Percentiles rank a stretch among this genome's conserved stretches.
These are phyloP conservation scores for Pleurotus tuoliensis DNA, from an alignment of 768 basidiomycete species.

Conservation along the genomic window DNA sequence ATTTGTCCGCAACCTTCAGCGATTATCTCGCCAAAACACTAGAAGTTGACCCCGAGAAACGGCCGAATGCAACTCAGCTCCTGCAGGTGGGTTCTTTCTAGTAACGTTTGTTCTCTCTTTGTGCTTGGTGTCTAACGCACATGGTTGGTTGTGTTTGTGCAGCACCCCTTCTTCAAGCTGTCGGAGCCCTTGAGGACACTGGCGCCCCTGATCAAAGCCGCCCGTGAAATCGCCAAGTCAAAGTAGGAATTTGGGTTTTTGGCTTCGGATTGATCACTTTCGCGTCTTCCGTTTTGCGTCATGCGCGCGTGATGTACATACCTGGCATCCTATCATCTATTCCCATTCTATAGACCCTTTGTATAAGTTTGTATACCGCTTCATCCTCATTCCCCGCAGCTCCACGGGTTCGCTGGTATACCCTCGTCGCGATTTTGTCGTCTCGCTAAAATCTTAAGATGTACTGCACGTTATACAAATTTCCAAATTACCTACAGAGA, in stretches of 20 bases:
- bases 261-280: no score
- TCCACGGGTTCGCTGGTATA: constrained; percentile 7
- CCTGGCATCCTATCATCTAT: not conserved
- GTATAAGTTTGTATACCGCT: no score
- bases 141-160: constrained; percentile 8
- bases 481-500: not conserved
- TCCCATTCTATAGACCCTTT: constrained; percentile 5
- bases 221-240: constrained; percentile 78
- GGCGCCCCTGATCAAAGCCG: constrained; percentile 88
- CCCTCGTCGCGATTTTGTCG: not conserved
- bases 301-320: not conserved
- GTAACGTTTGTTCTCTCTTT: constrained; percentile 5
- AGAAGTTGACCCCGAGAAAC: constrained; percentile 93
- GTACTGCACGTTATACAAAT: constrained; percentile 1
- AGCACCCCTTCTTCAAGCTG: constrained; percentile 88
- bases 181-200: constrained; percentile 85
- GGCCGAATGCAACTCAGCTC: constrained; percentile 81
- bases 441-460: not conserved
- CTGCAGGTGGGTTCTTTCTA: constrained; percentile 51
- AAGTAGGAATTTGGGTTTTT: constrained; percentile 23
- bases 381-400: no score
- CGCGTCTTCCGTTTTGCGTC: no score
- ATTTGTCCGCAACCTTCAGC: constrained; percentile 69
- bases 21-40: constrained; percentile 87
- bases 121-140: not conserved